Base-by-base conservation (phyloP, 2,329 filamentous ascomycete species). In the Myriangium duriaei region DNA sequence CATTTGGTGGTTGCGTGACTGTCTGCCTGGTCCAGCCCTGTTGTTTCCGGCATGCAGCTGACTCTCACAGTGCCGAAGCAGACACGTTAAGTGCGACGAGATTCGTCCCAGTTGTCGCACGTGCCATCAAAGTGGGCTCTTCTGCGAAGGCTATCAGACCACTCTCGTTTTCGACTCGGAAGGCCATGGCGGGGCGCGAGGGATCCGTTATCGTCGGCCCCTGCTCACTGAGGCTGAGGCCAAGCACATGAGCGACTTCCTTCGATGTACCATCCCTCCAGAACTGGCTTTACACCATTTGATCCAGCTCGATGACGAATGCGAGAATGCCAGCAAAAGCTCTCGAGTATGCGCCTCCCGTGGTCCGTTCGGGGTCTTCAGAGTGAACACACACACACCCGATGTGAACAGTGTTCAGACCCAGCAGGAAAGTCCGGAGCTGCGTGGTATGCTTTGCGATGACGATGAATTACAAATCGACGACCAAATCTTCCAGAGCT, bases 61-160 rank as follows among this genome's bases (percentile, higher is more conserved):
- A n/a, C n/a, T n/a, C n/a, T n/a, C n/a, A n/a, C n/a, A 34, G 32
- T 34, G 32, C 15, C 15, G 32, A 21, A 13, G 32, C 26, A 19
- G 32, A 12, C 32, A 34, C 26, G 16, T 34, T 19, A 34, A 34
- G n/a, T 34, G 32, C n/a, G 32, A 34, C 16, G 32, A 34, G 32
- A 10, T 4, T 7, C 32, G 15, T 11, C 32, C 32, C 4, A 7
- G 5, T 5, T 34, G 32, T 14, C 13, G 10, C 7, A 11, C 18
- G 9, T 34, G 32, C 18, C 9, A 11, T 11, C 21, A 19, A 13
- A 21, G 16, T 21, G 32, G 32, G 9, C 12, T 34, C 5, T 9
- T 4, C 7, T 34, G 32, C n/a, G 32, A 34, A 13, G 32, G 32
- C 11, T 34, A 34, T 12, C 17, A 11, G 17, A 34, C n/a, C 15